Percentiles rank a stretch among this genome's conserved stretches.
Evolutionary conservation across 177 flowering plant species (phyloP).

Genomic region (Vitis hybrid): DNA sequence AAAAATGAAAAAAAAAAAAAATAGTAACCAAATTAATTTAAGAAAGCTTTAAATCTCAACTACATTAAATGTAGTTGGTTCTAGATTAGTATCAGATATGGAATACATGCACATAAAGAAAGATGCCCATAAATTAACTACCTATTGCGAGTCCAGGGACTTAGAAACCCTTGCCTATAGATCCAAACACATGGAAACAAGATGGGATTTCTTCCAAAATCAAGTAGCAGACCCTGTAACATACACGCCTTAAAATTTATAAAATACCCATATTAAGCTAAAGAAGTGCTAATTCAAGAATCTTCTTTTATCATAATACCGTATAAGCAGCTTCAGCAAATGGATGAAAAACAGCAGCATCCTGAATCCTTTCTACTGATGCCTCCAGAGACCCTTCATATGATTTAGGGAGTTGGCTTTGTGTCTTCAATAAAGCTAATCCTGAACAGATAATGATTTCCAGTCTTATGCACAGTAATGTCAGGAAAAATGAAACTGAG

Average conservation of each 20-base stretch:
- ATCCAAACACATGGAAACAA: constrained; percentile 84
- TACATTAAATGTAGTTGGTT: not conserved
- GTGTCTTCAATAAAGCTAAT: constrained; percentile 67
- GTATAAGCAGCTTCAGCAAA: constrained; percentile 97
- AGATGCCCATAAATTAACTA: constrained; percentile 16
- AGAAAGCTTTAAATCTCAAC: not conserved
- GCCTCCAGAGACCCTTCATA: constrained; percentile 50
- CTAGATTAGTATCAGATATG: not conserved
- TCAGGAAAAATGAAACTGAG: not conserved
- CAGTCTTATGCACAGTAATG: constrained; percentile 1
- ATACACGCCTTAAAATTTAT: constrained; percentile 2
- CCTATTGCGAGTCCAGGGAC: constrained; percentile 80
- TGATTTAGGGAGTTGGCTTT: constrained; percentile 22
- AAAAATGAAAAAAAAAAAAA: not conserved
- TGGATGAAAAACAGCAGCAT: constrained; percentile 57
- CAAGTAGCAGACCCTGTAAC: constrained; percentile 83
- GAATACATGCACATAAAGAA: constrained; percentile 3
- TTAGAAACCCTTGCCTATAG: constrained; percentile 74
- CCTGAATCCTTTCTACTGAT: constrained; percentile 51
- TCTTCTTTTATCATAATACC: constrained; percentile 25
- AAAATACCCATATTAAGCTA: not conserved
- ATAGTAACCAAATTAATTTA: not conserved
- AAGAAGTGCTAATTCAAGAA: not conserved
- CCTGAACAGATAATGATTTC: constrained; percentile 35
- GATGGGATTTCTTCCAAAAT: constrained; percentile 77